Evolutionary conservation across 2,329 filamentous ascomycete genomes (phyloP).

Genomic region (Ophioceras dolichostomum): DNA sequence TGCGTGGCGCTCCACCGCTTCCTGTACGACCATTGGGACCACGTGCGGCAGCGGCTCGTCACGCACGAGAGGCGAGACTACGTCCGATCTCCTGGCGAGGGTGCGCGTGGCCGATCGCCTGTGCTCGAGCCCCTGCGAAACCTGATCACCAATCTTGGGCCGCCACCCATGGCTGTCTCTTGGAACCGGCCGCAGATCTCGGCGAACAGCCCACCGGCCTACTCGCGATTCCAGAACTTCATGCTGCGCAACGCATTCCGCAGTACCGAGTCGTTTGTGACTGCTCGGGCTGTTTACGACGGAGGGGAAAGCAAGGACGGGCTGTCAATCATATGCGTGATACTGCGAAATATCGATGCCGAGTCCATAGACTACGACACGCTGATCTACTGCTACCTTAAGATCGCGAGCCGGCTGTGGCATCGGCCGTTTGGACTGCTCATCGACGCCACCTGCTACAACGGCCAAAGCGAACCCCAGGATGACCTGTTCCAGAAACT

Average conservation of each 20-base stretch:
- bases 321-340: conserved; percentile 55
- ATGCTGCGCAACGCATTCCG: conserved; percentile 59
- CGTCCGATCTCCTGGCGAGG: conserved; percentile 40
- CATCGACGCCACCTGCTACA: conserved; percentile 59
- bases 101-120: conserved; percentile 37
- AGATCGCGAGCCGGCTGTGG: conserved; percentile 60
- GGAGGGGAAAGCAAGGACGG: conserved; percentile 62
- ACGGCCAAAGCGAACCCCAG: conserved; percentile 51
- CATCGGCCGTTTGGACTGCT: conserved; percentile 56
- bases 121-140: conserved; percentile 48
- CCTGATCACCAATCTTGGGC: conserved; percentile 53
- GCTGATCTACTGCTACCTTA: conserved; percentile 55
- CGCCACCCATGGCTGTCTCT: conserved; percentile 54
- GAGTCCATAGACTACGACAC: conserved; percentile 55
- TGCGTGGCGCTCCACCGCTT: conserved; percentile 58
- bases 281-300: conserved; percentile 55
- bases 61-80: conserved; percentile 45
- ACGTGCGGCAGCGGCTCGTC: conserved; percentile 51
- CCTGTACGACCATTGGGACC: conserved; percentile 61
- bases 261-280: conserved; percentile 51
- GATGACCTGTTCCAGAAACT: conserved; percentile 54
- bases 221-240: conserved; percentile 60
- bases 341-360: conserved; percentile 53
- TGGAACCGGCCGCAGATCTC: conserved; percentile 59
- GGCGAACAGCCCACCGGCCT: conserved; percentile 47